Evolutionary conservation across 23 red algal species (phyloP).

Genomic region (Pyropia haitanensis): DNA sequence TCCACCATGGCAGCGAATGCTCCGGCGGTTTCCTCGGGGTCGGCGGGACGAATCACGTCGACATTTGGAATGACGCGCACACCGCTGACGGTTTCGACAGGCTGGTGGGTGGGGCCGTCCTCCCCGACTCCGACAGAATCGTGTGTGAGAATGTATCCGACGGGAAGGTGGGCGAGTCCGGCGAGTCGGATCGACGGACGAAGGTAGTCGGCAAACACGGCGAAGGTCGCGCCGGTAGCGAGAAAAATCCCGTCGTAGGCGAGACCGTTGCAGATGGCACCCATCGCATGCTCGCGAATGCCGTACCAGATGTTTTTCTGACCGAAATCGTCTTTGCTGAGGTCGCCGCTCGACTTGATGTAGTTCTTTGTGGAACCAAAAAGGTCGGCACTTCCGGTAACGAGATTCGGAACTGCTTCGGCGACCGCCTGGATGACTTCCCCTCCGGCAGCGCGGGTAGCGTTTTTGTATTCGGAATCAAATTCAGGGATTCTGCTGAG

Average conservation of each 20-base stretch:
- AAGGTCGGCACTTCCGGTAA: background rate
- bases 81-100: background rate
- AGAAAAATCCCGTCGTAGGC: background rate
- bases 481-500: no score
- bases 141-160: conserved; percentile 1
- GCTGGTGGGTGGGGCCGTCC: conserved; percentile 12
- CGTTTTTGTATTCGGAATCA: no score
- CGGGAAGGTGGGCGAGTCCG: background rate
- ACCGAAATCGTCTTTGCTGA: background rate
- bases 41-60: conserved; percentile 5
- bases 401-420: no score
- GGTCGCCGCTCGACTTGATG: background rate
- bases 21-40: background rate
- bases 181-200: conserved; percentile 10
- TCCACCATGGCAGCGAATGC: background rate
- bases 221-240: background rate
- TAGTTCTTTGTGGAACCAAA: background rate
- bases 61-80: conserved; percentile 5
- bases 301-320: background rate
- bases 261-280: conserved; percentile 6
- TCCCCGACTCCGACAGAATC: conserved; percentile 10
- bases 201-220: conserved; percentile 5
- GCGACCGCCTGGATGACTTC: no score
- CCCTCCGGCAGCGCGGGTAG: no score
- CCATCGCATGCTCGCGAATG: conserved; percentile 8